Percentiles rank a stretch among this genome's conserved stretches.
phyloP scores from a whole-genome alignment of 352 stramenopile species.

The Phytophthora quininea region DNA sequence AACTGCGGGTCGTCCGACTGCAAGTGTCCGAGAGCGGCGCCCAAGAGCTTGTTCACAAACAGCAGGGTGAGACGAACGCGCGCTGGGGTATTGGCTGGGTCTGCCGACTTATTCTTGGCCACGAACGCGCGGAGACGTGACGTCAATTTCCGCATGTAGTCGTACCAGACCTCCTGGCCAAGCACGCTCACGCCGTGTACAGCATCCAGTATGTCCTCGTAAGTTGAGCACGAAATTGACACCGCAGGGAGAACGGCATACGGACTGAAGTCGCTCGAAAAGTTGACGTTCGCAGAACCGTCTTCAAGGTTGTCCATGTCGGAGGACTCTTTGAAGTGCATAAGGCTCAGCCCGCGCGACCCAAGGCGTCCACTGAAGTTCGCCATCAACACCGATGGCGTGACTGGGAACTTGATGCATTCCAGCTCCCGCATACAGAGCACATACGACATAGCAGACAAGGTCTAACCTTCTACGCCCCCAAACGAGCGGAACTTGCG shows the following conservation, averaged over 20 bases:
- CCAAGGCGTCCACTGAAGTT: slow-evolving; percentile 17
- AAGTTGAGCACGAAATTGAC: background rate
- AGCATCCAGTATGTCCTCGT: slow-evolving; percentile 17
- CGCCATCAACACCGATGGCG: slow-evolving; percentile 13
- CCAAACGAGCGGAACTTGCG: slow-evolving; percentile 14
- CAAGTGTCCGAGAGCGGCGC: background rate
- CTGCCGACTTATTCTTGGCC: slow-evolving; percentile 12
- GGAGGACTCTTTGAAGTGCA: slow-evolving; percentile 17
- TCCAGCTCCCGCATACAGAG: slow-evolving; percentile 22
- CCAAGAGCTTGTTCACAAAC: slow-evolving; percentile 12
- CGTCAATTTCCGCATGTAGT: slow-evolving; percentile 1
- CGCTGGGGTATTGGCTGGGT: background rate
- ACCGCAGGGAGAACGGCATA: background rate
- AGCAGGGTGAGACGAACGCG: slow-evolving; percentile 5
- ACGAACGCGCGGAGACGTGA: slow-evolving; percentile 10
- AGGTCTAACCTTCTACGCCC: slow-evolving; percentile 6
- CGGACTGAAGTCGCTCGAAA: slow-evolving; percentile 20
- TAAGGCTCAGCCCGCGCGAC: background rate
- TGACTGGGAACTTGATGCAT: slow-evolving; percentile 11
- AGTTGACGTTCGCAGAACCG: slow-evolving; percentile 19
- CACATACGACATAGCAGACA: slow-evolving; percentile 21
- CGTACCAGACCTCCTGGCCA: slow-evolving; percentile 5
- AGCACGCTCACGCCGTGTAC: slow-evolving; percentile 2
- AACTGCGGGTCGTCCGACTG: slow-evolving; percentile 7
- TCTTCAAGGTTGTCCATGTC: slow-evolving; percentile 13